These are phyloP conservation scores for Coffea eugenioides DNA, from an alignment of 257 asterid genomes.

Conservation along the genomic window DNA sequence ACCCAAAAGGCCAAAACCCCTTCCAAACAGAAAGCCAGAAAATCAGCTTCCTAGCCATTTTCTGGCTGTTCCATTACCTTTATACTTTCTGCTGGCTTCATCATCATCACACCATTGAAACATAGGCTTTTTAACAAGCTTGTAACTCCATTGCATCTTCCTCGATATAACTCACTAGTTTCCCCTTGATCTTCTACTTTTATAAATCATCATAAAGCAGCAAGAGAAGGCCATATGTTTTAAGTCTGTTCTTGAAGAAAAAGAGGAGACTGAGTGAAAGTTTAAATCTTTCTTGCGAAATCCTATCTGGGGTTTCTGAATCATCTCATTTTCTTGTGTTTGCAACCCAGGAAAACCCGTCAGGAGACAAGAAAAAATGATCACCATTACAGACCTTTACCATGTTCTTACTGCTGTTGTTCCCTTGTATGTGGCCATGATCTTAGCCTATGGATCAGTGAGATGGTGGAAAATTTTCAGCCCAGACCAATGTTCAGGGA, in stretches of 20 bases:
- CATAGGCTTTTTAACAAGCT: constrained; percentile 8
- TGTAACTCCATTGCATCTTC: background rate
- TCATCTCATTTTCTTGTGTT: constrained; percentile 4
- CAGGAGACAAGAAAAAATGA: constrained; percentile 23
- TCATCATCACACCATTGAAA: constrained; percentile 17
- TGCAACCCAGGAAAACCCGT: constrained; percentile 2
- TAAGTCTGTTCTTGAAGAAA: background rate
- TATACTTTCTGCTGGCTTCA: background rate
- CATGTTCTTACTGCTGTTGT: constrained; percentile 56
- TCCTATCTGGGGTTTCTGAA: constrained; percentile 11
- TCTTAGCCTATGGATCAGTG: constrained; percentile 50
- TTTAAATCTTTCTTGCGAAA: background rate
- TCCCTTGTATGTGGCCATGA: constrained; percentile 50
- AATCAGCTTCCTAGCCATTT: constrained; percentile 33
- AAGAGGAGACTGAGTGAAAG: background rate
- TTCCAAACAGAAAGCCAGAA: constrained; percentile 25
- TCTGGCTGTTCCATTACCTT: constrained; percentile 27
- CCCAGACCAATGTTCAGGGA: constrained; percentile 53
- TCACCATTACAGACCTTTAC: constrained; percentile 38
- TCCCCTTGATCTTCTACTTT: background rate
- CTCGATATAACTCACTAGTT: background rate
- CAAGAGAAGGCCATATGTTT: background rate
- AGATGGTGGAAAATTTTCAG: constrained; percentile 53
- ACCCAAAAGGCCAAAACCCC: constrained; percentile 3
- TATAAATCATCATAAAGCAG: background rate